Percentiles rank a stretch among this genome's conserved stretches.
Conservation (phyloP, 2,329 filamentous ascomycete species). For the Neurospora sp. region DNA sequence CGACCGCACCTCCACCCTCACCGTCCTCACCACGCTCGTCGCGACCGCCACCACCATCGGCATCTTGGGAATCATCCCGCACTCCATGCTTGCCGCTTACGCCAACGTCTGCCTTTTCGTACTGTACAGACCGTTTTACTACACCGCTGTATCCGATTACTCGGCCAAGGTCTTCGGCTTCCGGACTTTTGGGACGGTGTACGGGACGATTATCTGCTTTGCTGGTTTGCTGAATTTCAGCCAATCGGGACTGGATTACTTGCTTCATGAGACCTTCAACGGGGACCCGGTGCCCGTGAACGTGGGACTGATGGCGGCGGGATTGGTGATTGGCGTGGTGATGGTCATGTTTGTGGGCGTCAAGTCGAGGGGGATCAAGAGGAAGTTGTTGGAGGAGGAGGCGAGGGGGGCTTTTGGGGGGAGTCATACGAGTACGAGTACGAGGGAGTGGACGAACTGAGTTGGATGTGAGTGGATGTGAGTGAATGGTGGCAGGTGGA, state of each 20-base stretch:
- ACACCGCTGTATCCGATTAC: slow-evolving; percentile 85
- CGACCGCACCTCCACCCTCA: slow-evolving; percentile 64
- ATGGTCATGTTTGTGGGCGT: slow-evolving; percentile 58
- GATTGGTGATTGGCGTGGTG: slow-evolving; percentile 51
- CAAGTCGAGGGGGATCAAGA: slow-evolving; percentile 27
- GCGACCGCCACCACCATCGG: slow-evolving; percentile 65
- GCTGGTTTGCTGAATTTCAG: slow-evolving; percentile 77
- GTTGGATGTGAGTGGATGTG: no score
- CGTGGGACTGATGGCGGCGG: slow-evolving; percentile 51
- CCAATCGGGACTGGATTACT: slow-evolving; percentile 68
- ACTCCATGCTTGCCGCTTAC: slow-evolving; percentile 57
- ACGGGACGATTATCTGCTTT: slow-evolving; percentile 79
- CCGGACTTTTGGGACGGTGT: slow-evolving; percentile 86
- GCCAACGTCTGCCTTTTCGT: slow-evolving; percentile 71
- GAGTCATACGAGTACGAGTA: background rate
- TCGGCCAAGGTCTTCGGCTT: slow-evolving; percentile 88
- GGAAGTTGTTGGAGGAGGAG: slow-evolving; percentile 23
- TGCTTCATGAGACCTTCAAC: slow-evolving; percentile 64
- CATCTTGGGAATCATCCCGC: slow-evolving; percentile 62
- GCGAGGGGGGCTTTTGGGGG: slow-evolving; percentile 19
- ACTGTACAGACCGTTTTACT: slow-evolving; percentile 80
- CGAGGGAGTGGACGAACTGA: background rate
- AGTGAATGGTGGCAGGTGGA: no score
- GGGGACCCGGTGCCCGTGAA: slow-evolving; percentile 74
- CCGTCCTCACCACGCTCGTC: slow-evolving; percentile 63